Conservation (phyloP, 1,284 basidiomycete genomes). For the Ganoderma boninense region DNA sequence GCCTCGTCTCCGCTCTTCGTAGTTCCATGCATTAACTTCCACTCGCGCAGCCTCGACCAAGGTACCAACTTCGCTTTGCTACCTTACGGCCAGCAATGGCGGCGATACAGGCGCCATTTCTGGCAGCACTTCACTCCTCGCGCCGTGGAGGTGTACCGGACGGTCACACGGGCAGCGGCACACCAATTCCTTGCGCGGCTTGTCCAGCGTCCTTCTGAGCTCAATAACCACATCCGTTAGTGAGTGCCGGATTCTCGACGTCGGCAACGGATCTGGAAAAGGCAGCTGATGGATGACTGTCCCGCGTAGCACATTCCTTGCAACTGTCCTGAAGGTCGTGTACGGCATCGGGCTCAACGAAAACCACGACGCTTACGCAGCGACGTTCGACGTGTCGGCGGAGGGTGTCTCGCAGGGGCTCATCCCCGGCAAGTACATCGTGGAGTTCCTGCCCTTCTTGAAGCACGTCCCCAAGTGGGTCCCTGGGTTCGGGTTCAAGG, state of each 20-base stretch:
- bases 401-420: conserved; percentile 5
- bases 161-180: not conserved
- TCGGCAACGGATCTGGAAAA: no score
- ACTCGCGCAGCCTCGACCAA: not conserved
- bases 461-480: conserved; percentile 32
- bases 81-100: conserved; percentile 16
- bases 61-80: conserved; percentile 10
- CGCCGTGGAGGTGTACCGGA: not conserved
- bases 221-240: conserved; percentile 5
- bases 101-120: conserved; percentile 14
- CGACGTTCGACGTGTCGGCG: not conserved
- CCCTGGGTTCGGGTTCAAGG: conserved; percentile 10
- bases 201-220: not conserved
- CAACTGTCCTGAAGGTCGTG: conserved; percentile 5
- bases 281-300: no score
- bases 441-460: conserved; percentile 33
- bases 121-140: conserved; percentile 11
- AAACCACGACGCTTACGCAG: conserved; percentile 9
- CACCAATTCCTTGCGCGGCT: conserved; percentile 7
- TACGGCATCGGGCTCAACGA: conserved; percentile 20
- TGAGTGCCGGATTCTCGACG: not conserved
- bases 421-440: conserved; percentile 11
- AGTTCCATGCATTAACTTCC: not conserved
- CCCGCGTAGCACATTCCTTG: conserved; percentile 6
- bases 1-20: not conserved